phyloP scores from a whole-genome alignment of 192 early-diverging fungal genomes.

The Backusella australiensis region DNA sequence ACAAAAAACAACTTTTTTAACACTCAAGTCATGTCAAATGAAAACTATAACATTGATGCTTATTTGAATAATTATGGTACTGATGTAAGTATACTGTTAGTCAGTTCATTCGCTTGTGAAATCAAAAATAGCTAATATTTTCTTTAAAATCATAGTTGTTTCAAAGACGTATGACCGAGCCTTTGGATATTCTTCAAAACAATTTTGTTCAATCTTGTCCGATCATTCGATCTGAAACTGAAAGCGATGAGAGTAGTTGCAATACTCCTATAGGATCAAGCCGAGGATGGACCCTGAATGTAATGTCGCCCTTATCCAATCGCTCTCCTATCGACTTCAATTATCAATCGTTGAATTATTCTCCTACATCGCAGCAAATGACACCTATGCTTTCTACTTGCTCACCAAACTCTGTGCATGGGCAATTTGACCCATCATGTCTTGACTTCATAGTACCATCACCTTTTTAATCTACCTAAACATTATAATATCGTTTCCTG shows the following conservation, averaged over 20 bases:
- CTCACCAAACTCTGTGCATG: background rate
- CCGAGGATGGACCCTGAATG: background rate
- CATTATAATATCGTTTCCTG: background rate
- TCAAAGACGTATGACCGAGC: constrained; percentile 10
- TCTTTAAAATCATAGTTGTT: background rate
- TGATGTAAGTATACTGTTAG: background rate
- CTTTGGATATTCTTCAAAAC: background rate
- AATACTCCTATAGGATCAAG: constrained; percentile 3
- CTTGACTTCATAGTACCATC: background rate
- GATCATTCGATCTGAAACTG: background rate
- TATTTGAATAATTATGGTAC: background rate
- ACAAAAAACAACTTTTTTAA: background rate
- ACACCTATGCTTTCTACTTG: constrained; percentile 14
- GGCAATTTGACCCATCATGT: background rate
- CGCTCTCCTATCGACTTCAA: background rate
- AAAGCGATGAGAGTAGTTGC: background rate
- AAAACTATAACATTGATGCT: background rate
- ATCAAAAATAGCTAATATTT: background rate
- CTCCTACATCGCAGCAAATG: constrained; percentile 9
- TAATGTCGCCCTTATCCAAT: constrained; percentile 1
- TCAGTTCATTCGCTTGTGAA: background rate
- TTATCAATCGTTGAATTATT: background rate
- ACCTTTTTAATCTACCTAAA: background rate
- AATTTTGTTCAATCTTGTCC: background rate
- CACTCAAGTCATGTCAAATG: background rate